Evolutionary conservation across 331 rosid genomes (phyloP).

Genomic region (Malus hybrid): DNA sequence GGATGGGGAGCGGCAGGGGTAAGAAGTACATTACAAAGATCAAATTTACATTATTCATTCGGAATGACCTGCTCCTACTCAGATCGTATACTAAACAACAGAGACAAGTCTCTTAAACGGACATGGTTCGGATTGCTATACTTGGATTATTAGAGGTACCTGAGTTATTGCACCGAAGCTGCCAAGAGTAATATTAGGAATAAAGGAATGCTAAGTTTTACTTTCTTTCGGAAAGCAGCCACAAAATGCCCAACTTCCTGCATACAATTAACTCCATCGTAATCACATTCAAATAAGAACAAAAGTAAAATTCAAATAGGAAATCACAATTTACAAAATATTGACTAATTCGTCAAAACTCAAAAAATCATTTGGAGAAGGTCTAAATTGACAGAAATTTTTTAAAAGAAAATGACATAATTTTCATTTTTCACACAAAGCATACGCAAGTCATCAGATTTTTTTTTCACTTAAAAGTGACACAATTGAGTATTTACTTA

Average conservation of each 20-base stretch:
- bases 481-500: background rate
- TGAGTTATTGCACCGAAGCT: conserved; percentile 96
- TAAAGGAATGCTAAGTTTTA: too few species aligned
- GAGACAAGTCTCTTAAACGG: background rate
- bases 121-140: conserved; percentile 4
- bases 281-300: conserved; percentile 3
- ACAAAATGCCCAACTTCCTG: too few species aligned
- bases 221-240: too few species aligned
- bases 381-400: background rate
- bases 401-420: background rate
- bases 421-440: background rate
- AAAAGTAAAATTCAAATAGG: background rate
- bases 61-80: background rate
- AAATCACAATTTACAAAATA: background rate
- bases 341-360: background rate
- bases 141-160: conserved; percentile 29
- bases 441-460: background rate
- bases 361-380: background rate
- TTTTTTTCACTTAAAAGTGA: background rate
- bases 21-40: too few species aligned
- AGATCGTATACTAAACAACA: background rate
- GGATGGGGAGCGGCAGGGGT: too few species aligned
- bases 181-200: conserved; percentile 38
- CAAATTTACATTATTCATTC: too few species aligned
- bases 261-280: conserved; percentile 6